A percentile compares a stretch with the other conserved stretches of the same genome.
These are phyloP conservation scores for Colletotrichum eleusines DNA, from an alignment of 2,329 filamentous ascomycete species.

Conservation along the genomic window DNA sequence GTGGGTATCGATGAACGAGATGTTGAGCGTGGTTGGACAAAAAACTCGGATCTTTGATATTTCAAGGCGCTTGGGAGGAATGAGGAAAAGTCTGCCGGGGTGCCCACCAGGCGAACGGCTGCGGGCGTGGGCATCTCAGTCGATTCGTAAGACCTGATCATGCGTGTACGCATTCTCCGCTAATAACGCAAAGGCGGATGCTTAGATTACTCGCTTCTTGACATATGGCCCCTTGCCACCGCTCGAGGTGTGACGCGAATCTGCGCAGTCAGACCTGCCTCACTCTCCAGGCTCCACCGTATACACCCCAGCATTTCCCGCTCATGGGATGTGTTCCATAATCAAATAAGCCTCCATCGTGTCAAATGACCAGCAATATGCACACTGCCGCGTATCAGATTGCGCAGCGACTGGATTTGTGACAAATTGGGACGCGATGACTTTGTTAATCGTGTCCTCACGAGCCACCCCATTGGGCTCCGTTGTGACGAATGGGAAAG, in stretches of 20 bases:
- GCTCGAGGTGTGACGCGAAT: conserved; percentile 20
- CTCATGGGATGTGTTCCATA: conserved; percentile 1
- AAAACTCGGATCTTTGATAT: conserved; percentile 16
- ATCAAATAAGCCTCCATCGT: neutral
- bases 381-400: neutral
- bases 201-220: conserved; percentile 23
- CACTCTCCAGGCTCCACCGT: neutral
- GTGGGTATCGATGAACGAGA: conserved; percentile 29
- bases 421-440: neutral
- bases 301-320: neutral
- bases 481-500: conserved; percentile 21
- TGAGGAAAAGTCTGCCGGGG: conserved; percentile 30
- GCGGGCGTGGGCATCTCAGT: conserved; percentile 33
- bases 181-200: conserved; percentile 36
- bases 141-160: conserved; percentile 36
- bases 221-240: conserved; percentile 7
- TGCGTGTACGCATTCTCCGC: conserved; percentile 32
- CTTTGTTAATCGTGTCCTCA: neutral
- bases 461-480: conserved; percentile 3
- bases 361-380: conserved; percentile 1
- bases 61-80: conserved; percentile 35
- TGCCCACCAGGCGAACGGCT: conserved; percentile 5
- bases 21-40: neutral
- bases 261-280: conserved; percentile 4
- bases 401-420: neutral